Evolutionary conservation across 2,329 filamentous ascomycete genomes (phyloP).

Genomic region (Ceratocystiopsis sp.): DNA sequence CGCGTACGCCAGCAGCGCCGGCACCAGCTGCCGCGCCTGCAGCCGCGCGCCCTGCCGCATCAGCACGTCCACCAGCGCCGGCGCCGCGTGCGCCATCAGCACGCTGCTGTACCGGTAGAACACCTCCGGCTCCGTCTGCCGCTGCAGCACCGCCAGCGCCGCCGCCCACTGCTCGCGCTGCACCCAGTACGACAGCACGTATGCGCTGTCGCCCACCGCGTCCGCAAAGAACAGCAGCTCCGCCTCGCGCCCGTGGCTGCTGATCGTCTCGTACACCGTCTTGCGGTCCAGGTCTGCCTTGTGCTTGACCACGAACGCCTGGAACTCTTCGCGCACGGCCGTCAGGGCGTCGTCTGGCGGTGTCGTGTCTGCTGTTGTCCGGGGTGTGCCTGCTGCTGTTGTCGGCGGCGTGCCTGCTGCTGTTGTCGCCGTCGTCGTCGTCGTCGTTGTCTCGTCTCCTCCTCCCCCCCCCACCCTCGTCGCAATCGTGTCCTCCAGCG

Average conservation of each 20-base stretch:
- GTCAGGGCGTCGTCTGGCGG: conserved; percentile 26
- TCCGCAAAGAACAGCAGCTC: conserved; percentile 86
- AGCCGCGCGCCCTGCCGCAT: conserved; percentile 77
- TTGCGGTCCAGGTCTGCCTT: conserved; percentile 77
- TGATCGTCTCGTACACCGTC: conserved; percentile 90
- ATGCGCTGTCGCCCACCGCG: conserved; percentile 79
- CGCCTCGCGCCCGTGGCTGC: conserved; percentile 84
- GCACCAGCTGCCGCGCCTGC: conserved; percentile 75
- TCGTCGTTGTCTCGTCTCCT: not conserved
- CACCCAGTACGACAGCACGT: conserved; percentile 92
- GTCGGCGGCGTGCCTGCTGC: conserved; percentile 56
- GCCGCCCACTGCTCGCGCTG: conserved; percentile 86
- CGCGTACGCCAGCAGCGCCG: conserved; percentile 87
- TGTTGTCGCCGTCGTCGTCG: conserved; percentile 34
- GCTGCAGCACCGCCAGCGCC: conserved; percentile 74
- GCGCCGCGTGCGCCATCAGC: conserved; percentile 76
- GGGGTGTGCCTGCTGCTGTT: conserved; percentile 47
- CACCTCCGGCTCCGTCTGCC: conserved; percentile 78
- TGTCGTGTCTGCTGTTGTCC: conserved; percentile 28
- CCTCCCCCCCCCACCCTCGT: conserved; percentile 62
- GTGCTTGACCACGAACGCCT: conserved; percentile 73
- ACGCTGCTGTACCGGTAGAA: conserved; percentile 96
- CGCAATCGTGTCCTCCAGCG: conserved; percentile 82
- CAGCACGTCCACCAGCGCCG: conserved; percentile 82
- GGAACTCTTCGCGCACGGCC: conserved; percentile 59